phyloP scores from a whole-genome alignment of 768 basidiomycete species.

The Boletus pseudopeckii region DNA sequence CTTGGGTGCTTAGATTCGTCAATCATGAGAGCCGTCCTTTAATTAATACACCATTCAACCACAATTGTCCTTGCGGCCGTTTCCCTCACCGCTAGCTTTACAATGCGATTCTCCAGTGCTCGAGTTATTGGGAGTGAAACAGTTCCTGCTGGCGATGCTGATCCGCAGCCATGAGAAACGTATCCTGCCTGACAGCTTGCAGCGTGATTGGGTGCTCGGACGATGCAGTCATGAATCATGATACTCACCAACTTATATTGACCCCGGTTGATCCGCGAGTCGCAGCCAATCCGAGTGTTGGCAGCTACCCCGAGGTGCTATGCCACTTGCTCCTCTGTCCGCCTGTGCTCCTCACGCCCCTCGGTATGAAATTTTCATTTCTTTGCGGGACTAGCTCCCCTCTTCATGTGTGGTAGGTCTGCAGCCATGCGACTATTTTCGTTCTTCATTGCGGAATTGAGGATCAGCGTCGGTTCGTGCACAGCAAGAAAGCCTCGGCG shows the following conservation, averaged over 20 bases:
- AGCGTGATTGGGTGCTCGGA: background rate
- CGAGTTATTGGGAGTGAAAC: constrained; percentile 6
- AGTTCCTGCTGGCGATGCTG: constrained; percentile 13
- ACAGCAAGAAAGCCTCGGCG: constrained; percentile 31
- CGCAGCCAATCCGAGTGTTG: constrained; percentile 18
- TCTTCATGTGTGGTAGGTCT: constrained; percentile 10
- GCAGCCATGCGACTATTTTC: constrained; percentile 12
- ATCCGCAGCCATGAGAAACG: constrained; percentile 16
- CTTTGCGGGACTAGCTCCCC: constrained; percentile 10
- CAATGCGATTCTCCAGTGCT: constrained; percentile 21
- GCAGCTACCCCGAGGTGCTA: constrained; percentile 4
- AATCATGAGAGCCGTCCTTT: constrained; percentile 31
- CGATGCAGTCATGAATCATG: constrained; percentile 5
- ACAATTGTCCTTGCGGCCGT: constrained; percentile 20
- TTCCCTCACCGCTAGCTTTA: constrained; percentile 7
- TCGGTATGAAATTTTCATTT: constrained; percentile 22
- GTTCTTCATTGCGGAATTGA: constrained; percentile 8
- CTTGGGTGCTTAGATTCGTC: constrained; percentile 15
- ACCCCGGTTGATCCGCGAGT: constrained; percentile 29
- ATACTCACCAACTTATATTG: constrained; percentile 2
- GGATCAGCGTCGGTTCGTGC: constrained; percentile 31
- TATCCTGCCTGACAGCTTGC: constrained; percentile 6
- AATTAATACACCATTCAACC: constrained; percentile 27
- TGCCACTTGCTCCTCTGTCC: constrained; percentile 5
- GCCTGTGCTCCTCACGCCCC: constrained; percentile 15